These are phyloP conservation scores for Nymphaea thermarum DNA, from an alignment of 164 flowering plant species.

Conservation along the genomic window DNA sequence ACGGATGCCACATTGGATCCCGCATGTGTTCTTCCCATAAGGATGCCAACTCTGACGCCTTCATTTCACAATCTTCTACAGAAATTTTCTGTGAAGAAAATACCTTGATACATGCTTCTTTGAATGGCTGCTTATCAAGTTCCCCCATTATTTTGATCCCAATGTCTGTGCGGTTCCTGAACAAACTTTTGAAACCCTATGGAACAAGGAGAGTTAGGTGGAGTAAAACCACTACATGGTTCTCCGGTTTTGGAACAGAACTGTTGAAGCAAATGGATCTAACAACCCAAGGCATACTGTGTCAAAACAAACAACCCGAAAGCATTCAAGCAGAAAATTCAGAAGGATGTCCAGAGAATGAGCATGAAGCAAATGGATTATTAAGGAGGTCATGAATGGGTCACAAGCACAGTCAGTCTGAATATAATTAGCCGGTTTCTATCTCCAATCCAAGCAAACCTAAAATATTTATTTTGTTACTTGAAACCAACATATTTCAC, in stretches of 20 bases:
- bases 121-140: slow-evolving; percentile 37
- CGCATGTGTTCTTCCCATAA: slow-evolving; percentile 22
- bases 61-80: slow-evolving; percentile 15
- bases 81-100: slow-evolving; percentile 5
- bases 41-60: slow-evolving; percentile 19
- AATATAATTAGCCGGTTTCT: too few species aligned
- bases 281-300: neutral
- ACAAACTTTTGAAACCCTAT: slow-evolving; percentile 46
- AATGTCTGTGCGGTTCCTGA: slow-evolving; percentile 23
- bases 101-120: slow-evolving; percentile 15
- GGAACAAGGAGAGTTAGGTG: neutral
- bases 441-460: too few species aligned
- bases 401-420: neutral
- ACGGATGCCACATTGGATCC: slow-evolving; percentile 30
- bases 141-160: slow-evolving; percentile 88
- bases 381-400: too few species aligned
- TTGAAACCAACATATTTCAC: too few species aligned
- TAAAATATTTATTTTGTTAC: too few species aligned
- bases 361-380: neutral
- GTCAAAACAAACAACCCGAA: neutral
- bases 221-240: neutral
- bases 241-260: neutral
- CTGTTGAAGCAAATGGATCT: neutral
- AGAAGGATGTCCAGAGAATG: neutral
- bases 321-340: neutral